Evolutionary conservation across 331 rosid genomes (phyloP), one percentile per base, ranked within the genome.

Genomic region (Arachis monticola): DNA sequence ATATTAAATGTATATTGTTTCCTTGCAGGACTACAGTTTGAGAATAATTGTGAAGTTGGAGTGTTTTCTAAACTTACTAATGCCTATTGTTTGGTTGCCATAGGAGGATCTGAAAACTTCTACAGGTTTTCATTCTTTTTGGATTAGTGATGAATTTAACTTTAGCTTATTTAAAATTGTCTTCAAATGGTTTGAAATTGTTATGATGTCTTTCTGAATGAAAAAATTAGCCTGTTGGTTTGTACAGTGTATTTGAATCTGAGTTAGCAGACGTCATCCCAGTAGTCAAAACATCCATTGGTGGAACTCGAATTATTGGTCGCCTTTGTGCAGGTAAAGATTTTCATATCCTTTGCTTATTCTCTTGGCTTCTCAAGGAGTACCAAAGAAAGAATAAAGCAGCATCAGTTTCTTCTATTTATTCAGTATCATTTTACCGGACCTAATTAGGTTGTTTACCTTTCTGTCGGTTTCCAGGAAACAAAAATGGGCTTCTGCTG

Each of bases 61-160:
- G 99, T 89, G 12, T 95, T 95, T 74, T 92, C 97, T 14, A 95
- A 95, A 86, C 96, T 95, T 60, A 92, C 97, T n/a, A 95, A 95
- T 75, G 93, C 92, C 2, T 95, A 89, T 83, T 95, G 99, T 68
- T 83, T 95, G 93, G 99, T 95, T 74, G 92, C 98, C 50, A 95
- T 92, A 47, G 99, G 99, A 40, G 99, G 98, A 66, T 95, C 99
- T 10, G 99, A 95, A 77, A 87, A 77, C 79, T 95, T 95, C 83
- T 95, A 90, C 86, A 89, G 97, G 97, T 88, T 64, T 52, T 41
- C 38, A 40, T 57, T 12, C 51, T 47, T 69, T 80, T 45, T 45
- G 5, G 32, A 10, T 59, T 69, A 10, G 50, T 38, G 4, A 55
- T 51, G 41, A 46, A 60, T 17, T 64, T 73, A 41, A 10, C 1